Conservation (phyloP, 257 asterid genomes). For the Thymus quinquecostatus region DNA sequence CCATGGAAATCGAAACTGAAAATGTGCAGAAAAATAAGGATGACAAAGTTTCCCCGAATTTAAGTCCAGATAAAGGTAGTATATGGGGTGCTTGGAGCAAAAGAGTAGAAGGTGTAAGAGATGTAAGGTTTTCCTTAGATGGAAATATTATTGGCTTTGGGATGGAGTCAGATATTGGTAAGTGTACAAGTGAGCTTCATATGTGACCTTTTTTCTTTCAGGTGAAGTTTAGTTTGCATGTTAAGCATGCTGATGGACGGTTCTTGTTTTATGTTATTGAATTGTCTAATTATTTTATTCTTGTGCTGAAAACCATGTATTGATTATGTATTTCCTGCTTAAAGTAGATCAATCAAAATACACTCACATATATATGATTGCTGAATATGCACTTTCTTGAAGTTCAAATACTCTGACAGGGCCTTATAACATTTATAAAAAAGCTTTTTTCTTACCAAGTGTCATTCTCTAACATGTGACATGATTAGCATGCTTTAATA, state of each 20-base stretch:
- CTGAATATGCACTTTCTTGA: constrained; percentile 19
- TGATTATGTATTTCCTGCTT: not conserved
- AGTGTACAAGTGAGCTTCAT: constrained; percentile 30
- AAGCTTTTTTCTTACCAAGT: constrained; percentile 1
- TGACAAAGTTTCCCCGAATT: constrained; percentile 31
- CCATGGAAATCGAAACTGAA: constrained; percentile 31
- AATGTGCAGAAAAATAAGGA: constrained; percentile 36
- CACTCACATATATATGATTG: not conserved
- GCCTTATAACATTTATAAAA: not conserved
- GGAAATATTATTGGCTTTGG: constrained; percentile 51
- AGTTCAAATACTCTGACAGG: not conserved
- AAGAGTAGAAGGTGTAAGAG: constrained; percentile 84
- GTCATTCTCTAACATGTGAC: not conserved
- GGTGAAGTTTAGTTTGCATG: constrained; percentile 16
- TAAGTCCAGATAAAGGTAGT: constrained; percentile 39
- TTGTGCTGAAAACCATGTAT: not conserved
- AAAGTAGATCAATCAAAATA: not conserved
- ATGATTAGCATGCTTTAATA: not conserved
- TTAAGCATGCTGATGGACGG: not conserved
- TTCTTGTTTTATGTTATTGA: not conserved
- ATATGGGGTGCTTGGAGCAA: constrained; percentile 84
- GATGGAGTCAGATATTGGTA: constrained; percentile 50
- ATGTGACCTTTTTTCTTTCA: not conserved
- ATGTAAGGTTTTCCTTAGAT: constrained; percentile 74
- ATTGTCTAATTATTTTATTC: not conserved